A percentile compares a stretch with the other conserved stretches of the same genome.
These are phyloP conservation scores for Starmerella stellata DNA, from an alignment of 805 yeast genomes.

Conservation along the genomic window DNA sequence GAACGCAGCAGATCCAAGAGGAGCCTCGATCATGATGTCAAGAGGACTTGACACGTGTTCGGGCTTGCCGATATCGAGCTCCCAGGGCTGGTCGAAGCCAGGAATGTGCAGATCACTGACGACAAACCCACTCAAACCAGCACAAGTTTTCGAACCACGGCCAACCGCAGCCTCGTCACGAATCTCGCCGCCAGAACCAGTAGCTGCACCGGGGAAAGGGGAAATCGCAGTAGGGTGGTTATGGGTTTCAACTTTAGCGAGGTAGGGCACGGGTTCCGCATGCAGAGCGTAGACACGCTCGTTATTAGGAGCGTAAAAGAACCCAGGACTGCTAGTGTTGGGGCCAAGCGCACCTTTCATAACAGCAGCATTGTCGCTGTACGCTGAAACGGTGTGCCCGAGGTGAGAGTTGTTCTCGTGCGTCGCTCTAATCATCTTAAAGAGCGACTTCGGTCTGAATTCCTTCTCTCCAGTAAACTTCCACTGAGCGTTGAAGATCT, in stretches of 20 bases:
- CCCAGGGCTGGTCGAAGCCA: conserved; percentile 84
- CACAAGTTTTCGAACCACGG: conserved; percentile 91
- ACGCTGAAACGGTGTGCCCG: conserved; percentile 75
- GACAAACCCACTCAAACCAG: conserved; percentile 85
- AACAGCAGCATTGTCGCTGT: conserved; percentile 95
- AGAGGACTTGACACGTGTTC: conserved; percentile 78
- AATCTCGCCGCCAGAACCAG: conserved; percentile 99
- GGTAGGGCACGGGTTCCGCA: conserved; percentile 66
- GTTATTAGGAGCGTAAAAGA: conserved; percentile 62
- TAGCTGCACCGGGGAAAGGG: conserved; percentile 98
- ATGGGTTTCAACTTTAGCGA: conserved; percentile 94
- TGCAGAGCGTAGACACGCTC: conserved; percentile 50
- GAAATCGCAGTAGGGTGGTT: conserved; percentile 99
- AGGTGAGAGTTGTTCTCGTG: conserved; percentile 47
- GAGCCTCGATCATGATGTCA: conserved; percentile 94
- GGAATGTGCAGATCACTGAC: conserved; percentile 86
- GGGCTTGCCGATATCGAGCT: conserved; percentile 74
- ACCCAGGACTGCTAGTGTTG: too few species aligned
- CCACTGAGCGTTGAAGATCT: conserved; percentile 97
- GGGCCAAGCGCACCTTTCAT: conserved; percentile 54
- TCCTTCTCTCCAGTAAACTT: conserved; percentile 57
- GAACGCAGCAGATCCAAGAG: conserved; percentile 93
- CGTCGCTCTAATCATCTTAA: conserved; percentile 91
- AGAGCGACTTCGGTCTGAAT: conserved; percentile 53
- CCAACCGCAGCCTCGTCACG: conserved; percentile 99